phyloP scores from a whole-genome alignment of 164 flowering plant species.

The Vitis rupestris region DNA sequence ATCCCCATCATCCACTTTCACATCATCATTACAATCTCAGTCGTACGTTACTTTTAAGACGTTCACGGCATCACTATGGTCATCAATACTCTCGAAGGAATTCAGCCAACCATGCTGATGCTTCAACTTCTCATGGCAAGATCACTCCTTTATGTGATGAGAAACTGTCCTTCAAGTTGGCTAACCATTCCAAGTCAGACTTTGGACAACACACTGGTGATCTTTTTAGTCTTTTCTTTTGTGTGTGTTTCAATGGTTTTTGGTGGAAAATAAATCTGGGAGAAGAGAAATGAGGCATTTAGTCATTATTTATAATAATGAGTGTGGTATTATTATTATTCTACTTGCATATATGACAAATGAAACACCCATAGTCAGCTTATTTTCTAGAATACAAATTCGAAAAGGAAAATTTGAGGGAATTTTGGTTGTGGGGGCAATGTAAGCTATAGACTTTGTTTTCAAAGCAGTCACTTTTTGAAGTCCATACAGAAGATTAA shows the following conservation, averaged over 20 bases:
- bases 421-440: too few species aligned
- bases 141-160: slow-evolving; percentile 23
- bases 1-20: slow-evolving; percentile 17
- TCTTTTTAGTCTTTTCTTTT: background rate
- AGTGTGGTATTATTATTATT: too few species aligned
- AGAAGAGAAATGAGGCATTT: background rate
- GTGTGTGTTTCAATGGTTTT: background rate
- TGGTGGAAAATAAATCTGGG: background rate
- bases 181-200: slow-evolving; percentile 23
- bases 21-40: slow-evolving; percentile 24
- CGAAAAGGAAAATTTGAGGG: too few species aligned
- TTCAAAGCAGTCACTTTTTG: too few species aligned
- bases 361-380: too few species aligned
- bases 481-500: too few species aligned
- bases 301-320: too few species aligned
- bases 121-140: slow-evolving; percentile 31
- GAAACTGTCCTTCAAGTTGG: slow-evolving; percentile 25
- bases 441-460: too few species aligned
- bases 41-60: slow-evolving; percentile 34
- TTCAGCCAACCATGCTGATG: slow-evolving; percentile 21
- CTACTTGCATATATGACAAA: too few species aligned
- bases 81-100: slow-evolving; percentile 36
- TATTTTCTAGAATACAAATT: too few species aligned
- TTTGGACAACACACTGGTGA: slow-evolving; percentile 28
- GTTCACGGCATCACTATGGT: slow-evolving; percentile 37